These are phyloP conservation scores for Coniophora puteana DNA, from an alignment of 1,284 basidiomycete species.

Conservation along the genomic window DNA sequence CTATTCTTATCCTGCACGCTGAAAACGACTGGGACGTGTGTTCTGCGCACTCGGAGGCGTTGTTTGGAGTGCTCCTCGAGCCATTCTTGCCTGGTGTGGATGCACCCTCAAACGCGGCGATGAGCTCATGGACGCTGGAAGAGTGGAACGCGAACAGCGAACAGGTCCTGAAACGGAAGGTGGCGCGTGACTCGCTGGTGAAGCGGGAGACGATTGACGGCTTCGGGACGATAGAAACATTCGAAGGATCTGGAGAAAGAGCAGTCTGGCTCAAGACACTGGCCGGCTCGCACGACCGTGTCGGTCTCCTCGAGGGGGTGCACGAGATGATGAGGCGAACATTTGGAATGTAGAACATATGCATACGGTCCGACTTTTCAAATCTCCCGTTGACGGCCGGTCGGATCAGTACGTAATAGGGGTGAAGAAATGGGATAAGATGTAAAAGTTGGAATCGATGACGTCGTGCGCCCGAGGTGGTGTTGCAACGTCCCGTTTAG, in stretches of 20 bases:
- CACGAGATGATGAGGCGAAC: constrained; percentile 62
- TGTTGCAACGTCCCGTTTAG: no score
- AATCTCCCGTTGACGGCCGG: no score
- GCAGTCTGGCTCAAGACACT: constrained; percentile 59
- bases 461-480: no score
- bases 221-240: constrained; percentile 59
- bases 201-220: constrained; percentile 42
- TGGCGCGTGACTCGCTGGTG: constrained; percentile 43
- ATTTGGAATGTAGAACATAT: no score
- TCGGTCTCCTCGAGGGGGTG: constrained; percentile 69
- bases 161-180: constrained; percentile 32
- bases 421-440: no score
- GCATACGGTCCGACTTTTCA: no score
- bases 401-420: no score
- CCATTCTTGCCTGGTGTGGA: constrained; percentile 52
- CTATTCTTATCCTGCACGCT: constrained; percentile 79
- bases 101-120: constrained; percentile 31
- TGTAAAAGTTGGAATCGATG: no score
- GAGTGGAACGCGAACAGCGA: constrained; percentile 37
- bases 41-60: constrained; percentile 64
- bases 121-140: constrained; percentile 23
- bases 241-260: constrained; percentile 41
- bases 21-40: constrained; percentile 83
- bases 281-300: constrained; percentile 60
- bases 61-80: constrained; percentile 70